These are phyloP conservation scores for Sungouiozyma intestinalis DNA, from an alignment of 805 yeast genomes.

Conservation along the genomic window DNA sequence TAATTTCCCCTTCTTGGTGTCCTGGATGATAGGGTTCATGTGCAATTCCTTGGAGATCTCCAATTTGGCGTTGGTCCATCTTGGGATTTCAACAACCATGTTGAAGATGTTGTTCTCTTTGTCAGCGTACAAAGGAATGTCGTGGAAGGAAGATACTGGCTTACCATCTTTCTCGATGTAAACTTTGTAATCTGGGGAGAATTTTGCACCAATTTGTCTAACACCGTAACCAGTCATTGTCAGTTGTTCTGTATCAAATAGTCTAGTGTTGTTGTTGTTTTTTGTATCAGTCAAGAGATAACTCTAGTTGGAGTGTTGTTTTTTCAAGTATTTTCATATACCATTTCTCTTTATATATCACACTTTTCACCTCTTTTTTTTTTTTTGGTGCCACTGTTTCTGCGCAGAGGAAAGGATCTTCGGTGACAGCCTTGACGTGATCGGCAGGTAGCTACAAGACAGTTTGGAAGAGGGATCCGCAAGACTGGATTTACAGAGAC, in stretches of 20 bases:
- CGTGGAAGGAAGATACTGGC: constrained; percentile 93
- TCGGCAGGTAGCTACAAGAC: no score
- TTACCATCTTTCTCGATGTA: constrained; percentile 88
- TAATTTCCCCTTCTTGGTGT: constrained; percentile 92
- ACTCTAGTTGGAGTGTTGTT: no score
- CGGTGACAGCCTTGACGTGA: no score
- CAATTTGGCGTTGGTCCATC: constrained; percentile 97
- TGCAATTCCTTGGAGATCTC: constrained; percentile 80
- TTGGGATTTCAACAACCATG: constrained; percentile 94
- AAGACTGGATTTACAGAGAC: no score
- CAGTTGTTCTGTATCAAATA: no score
- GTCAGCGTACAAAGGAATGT: constrained; percentile 85
- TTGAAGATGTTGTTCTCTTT: constrained; percentile 79
- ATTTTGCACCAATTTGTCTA: constrained; percentile 91
- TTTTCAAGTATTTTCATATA: no score
- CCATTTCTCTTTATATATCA: neutral
- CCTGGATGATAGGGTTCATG: constrained; percentile 92
- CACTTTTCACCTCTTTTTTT: neutral
- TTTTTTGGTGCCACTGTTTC: neutral
- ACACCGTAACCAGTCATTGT: constrained; percentile 61
- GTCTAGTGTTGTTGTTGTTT: no score
- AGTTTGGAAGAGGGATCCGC: no score
- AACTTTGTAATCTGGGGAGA: constrained; percentile 89
- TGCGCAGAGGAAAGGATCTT: no score
- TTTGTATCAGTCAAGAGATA: no score